Percentiles rank a stretch among this genome's conserved stretches.
These are phyloP conservation scores for Didymella pomorum DNA, from an alignment of 2,329 filamentous ascomycete species.

Conservation along the genomic window DNA sequence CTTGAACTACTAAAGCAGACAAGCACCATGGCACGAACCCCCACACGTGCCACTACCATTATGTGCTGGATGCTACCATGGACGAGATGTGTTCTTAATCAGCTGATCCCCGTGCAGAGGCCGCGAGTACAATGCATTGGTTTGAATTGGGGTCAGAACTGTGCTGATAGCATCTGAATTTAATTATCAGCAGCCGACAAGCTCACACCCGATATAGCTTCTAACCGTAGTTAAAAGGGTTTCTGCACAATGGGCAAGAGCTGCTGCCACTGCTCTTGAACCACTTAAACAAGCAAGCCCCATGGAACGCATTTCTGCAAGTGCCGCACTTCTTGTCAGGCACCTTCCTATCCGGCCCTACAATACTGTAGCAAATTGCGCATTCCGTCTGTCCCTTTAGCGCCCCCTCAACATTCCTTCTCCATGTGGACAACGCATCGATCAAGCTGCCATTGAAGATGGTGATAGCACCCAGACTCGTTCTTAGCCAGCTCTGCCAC, in stretches of 20 bases:
- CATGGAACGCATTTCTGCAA: slow-evolving; percentile 94
- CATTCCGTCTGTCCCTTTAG: slow-evolving; percentile 95
- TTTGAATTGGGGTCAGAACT: too few relatives aligned
- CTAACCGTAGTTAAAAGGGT: slow-evolving; percentile 76
- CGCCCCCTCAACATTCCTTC: slow-evolving; percentile 84
- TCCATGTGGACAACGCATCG: slow-evolving; percentile 85
- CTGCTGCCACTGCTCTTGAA: slow-evolving; percentile 93
- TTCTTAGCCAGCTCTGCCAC: slow-evolving; percentile 90
- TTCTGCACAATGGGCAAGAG: slow-evolving; percentile 91
- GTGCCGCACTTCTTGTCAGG: slow-evolving; percentile 91
- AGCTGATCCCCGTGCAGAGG: too few relatives aligned
- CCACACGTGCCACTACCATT: too few relatives aligned
- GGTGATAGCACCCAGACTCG: slow-evolving; percentile 89
- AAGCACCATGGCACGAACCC: too few relatives aligned
- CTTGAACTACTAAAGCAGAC: too few relatives aligned
- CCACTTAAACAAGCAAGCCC: slow-evolving; percentile 92
- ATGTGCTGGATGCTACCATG: too few relatives aligned
- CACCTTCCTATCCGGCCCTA: slow-evolving; percentile 85
- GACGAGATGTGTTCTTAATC: too few relatives aligned
- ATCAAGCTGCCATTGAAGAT: slow-evolving; percentile 91
- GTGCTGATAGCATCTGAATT: too few relatives aligned
- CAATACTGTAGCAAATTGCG: slow-evolving; percentile 95
- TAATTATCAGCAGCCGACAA: too few relatives aligned
- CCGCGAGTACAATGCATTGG: too few relatives aligned
- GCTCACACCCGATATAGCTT: too few relatives aligned